Evolutionary conservation across 164 flowering plant genomes (phyloP).

Genomic region (Annona cherimola): DNA sequence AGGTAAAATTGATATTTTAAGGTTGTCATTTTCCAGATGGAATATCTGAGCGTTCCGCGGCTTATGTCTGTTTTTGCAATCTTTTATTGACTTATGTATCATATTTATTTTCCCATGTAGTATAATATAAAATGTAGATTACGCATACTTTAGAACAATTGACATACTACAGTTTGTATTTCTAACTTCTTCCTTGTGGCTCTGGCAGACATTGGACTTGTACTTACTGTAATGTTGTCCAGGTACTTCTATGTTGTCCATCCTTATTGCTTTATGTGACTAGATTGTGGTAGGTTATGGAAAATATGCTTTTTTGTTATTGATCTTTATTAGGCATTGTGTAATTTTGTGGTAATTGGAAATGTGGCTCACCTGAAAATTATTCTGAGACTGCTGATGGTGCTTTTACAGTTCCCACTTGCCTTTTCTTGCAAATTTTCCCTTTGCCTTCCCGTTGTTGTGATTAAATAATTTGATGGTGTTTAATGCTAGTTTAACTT

Average conservation of each 20-base stretch:
- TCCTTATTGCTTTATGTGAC: not conserved
- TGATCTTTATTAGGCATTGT: too few species aligned
- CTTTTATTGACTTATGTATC: too few species aligned
- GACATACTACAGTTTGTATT: not conserved
- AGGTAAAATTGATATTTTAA: not conserved
- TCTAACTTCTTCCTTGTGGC: conserved; percentile 20
- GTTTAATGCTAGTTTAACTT: not conserved
- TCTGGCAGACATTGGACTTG: conserved; percentile 74
- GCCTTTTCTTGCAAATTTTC: not conserved
- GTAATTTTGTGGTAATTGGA: too few species aligned
- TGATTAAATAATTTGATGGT: not conserved
- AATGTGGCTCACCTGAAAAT: too few species aligned
- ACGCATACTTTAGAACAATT: not conserved
- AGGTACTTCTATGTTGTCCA: conserved; percentile 40
- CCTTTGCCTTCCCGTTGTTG: not conserved
- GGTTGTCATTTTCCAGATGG: not conserved
- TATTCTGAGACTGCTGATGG: not conserved
- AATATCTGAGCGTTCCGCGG: not conserved
- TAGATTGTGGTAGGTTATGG: not conserved
- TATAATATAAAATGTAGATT: too few species aligned
- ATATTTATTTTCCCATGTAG: not conserved
- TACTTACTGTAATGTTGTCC: conserved; percentile 70
- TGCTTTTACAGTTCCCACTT: not conserved
- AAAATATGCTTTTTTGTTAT: too few species aligned
- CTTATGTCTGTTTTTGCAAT: not conserved